A percentile compares a stretch with the other conserved stretches of the same genome.
Conservation (phyloP, 2,329 filamentous ascomycete species). For the Xylaria sp. region DNA sequence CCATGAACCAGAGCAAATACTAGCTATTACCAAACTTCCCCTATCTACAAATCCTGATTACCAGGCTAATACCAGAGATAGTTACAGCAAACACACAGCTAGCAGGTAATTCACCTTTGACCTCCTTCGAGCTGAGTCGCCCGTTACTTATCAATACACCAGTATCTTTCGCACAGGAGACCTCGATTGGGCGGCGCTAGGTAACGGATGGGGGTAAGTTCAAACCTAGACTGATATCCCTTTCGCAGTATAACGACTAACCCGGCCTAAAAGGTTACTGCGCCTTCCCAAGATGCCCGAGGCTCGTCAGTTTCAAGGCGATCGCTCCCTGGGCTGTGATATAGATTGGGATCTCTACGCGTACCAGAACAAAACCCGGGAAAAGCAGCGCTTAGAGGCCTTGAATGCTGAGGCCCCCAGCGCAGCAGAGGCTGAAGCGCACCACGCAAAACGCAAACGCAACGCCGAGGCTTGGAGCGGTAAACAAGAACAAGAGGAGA, state of each 20-base stretch:
- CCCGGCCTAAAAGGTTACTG: constrained; percentile 55
- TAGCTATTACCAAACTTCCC: neutral
- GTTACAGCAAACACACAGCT: constrained; percentile 89
- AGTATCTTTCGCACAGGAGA: constrained; percentile 81
- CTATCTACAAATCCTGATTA: neutral
- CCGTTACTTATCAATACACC: constrained; percentile 1
- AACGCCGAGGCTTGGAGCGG: constrained; percentile 75
- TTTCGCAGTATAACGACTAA: neutral
- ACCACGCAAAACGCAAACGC: constrained; percentile 60
- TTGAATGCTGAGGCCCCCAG: constrained; percentile 47
- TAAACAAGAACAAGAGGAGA: constrained; percentile 69
- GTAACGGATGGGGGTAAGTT: constrained; percentile 73
- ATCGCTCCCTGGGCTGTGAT: constrained; percentile 65
- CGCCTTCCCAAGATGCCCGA: constrained; percentile 95
- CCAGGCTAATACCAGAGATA: constrained; percentile 16
- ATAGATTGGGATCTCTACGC: constrained; percentile 71
- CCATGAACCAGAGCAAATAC: neutral
- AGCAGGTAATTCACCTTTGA: constrained; percentile 56
- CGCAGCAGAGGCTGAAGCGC: constrained; percentile 41
- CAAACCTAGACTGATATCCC: neutral
- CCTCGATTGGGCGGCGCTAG: constrained; percentile 84
- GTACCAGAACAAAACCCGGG: constrained; percentile 75
- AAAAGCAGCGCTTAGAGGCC: constrained; percentile 66
- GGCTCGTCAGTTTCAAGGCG: constrained; percentile 73
- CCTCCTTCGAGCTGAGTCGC: neutral